These are phyloP conservation scores for Mycena kentingensis DNA, from an alignment of 768 basidiomycete species.

Conservation along the genomic window DNA sequence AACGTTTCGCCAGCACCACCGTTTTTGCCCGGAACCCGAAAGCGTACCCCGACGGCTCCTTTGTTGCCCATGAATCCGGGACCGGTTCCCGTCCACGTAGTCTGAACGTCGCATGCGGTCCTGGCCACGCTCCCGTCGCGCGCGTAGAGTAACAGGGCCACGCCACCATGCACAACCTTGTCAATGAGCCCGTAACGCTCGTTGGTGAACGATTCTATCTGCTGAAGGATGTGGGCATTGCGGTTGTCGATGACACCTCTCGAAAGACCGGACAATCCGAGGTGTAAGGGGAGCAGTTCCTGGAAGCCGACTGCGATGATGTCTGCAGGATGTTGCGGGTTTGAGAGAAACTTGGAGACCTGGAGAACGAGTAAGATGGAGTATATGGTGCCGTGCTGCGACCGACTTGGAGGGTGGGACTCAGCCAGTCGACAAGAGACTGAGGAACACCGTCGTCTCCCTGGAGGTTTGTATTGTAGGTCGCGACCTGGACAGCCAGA, in stretches of 20 bases:
- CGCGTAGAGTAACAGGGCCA: slow-evolving; percentile 86
- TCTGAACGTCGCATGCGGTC: slow-evolving; percentile 64
- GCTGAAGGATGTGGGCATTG: slow-evolving; percentile 69
- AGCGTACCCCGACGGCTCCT: slow-evolving; percentile 86
- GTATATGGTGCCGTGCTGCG: no score
- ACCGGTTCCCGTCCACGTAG: slow-evolving; percentile 74
- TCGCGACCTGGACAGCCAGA: slow-evolving; percentile 76
- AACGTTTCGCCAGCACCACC: slow-evolving; percentile 69
- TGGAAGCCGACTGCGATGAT: slow-evolving; percentile 92
- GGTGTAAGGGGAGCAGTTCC: slow-evolving; percentile 87
- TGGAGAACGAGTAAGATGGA: slow-evolving; percentile 70
- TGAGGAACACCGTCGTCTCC: slow-evolving; percentile 72
- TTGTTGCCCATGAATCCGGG: slow-evolving; percentile 90
- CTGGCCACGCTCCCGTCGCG: slow-evolving; percentile 68
- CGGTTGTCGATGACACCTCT: slow-evolving; percentile 67
- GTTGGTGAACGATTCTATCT: slow-evolving; percentile 72
- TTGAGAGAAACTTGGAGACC: slow-evolving; percentile 23
- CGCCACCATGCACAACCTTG: slow-evolving; percentile 81
- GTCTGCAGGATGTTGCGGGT: slow-evolving; percentile 66
- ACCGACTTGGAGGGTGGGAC: slow-evolving; percentile 80
- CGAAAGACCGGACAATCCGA: slow-evolving; percentile 82
- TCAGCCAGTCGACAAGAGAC: slow-evolving; percentile 90
- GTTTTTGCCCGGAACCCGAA: slow-evolving; percentile 64
- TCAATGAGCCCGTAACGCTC: slow-evolving; percentile 79
- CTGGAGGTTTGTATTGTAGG: slow-evolving; percentile 92